Conservation (phyloP, 441 rosid species). For the Hura crepitans region DNA sequence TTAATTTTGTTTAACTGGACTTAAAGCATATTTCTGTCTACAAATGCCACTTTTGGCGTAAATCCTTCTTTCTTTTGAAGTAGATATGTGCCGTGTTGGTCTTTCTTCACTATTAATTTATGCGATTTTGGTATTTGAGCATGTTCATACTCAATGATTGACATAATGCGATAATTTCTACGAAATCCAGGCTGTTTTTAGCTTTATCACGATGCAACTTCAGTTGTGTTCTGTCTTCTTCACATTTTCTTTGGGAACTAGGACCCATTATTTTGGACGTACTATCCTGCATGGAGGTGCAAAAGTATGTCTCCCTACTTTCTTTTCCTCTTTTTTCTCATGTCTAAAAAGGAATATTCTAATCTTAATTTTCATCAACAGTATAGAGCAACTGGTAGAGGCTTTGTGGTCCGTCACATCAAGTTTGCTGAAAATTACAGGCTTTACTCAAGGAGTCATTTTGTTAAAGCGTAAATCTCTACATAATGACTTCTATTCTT, state of each 20-base stretch:
- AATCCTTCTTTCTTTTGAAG: background rate
- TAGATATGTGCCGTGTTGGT: background rate
- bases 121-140: background rate
- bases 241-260: conserved; percentile 92
- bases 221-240: conserved; percentile 96
- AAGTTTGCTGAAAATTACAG: conserved; percentile 96
- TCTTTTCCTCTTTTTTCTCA: background rate
- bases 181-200: conserved; percentile 79
- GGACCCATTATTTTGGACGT: conserved; percentile 98
- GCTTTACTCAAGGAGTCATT: conserved; percentile 96
- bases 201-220: conserved; percentile 95
- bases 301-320: conserved; percentile 45
- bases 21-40: background rate
- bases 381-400: conserved; percentile 98
- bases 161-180: background rate
- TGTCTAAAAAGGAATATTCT: background rate
- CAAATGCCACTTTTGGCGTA: background rate
- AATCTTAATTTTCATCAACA: conserved; percentile 36
- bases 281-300: conserved; percentile 99
- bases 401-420: conserved; percentile 95
- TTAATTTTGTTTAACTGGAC: conserved; percentile 2
- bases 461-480: conserved; percentile 75
- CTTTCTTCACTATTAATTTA: background rate
- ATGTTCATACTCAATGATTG: background rate
- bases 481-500: background rate